Base-by-base conservation (phyloP, 768 basidiomycete genomes). In the Cystoderma amianthinum region DNA sequence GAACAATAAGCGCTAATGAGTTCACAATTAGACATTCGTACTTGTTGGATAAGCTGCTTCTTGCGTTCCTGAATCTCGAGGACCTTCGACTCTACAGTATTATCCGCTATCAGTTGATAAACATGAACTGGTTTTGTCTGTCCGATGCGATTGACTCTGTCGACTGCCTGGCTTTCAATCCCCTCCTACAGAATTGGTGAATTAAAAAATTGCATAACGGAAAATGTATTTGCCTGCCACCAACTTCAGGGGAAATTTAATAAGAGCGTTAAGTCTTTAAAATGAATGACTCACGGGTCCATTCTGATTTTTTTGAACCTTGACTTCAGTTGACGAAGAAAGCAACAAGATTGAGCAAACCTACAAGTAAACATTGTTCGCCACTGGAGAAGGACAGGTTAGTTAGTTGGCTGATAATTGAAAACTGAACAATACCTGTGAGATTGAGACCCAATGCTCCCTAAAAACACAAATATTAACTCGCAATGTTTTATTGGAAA, bases 41-140 rank as follows among this genome's bases (percentile, higher is more conserved):
- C 88, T 63, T 90, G 78, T 52, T 85, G 71, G 42, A 94, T 80
- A 32, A 94, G 58, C 22, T 63, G 65, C 62, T 90, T 91, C 65
- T 93, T 93, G 53, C 74, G 74, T 44, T 87, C 85, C 57, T 94
- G 91, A 45, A 93, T 94, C 18, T 87, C 88, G 33, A 94, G 69
- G 32, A 81, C 90, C 60, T 87, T 91, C 10, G 85, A 74, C 59
- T 94, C 91, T 1, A 93, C 82, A 0, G 91, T 94, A 50, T 91
- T 73, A 50, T 92, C 90, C 0, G 91, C 88, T 41, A 94, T 90
- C 36, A 94, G 64, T 51, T 93, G 91, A 54, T 91, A 93, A 15
- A 93, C 89, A 48, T 85, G 81, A 22, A 94, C 89, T 1, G 74
- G 66, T 56, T 83, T 90, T 47, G 61, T 85, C 58, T 94, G 91